These are phyloP conservation scores for Chaetomium sp. DNA, from an alignment of 2,329 filamentous ascomycete genomes.

Conservation along the genomic window DNA sequence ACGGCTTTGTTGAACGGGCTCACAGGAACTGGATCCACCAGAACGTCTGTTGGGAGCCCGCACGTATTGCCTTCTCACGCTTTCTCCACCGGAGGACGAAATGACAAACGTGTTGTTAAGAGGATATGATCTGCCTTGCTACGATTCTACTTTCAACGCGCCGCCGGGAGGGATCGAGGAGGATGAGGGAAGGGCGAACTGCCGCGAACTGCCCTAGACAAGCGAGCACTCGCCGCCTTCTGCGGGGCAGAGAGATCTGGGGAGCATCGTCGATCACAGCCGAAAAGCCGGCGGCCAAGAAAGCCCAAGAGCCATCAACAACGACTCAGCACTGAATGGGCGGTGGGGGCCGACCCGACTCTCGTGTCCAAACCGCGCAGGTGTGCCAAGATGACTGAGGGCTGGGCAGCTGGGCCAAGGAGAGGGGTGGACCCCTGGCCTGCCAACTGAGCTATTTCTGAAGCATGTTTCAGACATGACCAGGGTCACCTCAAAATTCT, in stretches of 20 bases:
- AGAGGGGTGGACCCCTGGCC: constrained; percentile 21
- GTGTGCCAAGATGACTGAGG: constrained; percentile 11
- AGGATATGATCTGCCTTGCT: neutral
- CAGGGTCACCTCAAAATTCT: constrained; percentile 23
- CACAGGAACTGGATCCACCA: neutral
- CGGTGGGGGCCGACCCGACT: neutral
- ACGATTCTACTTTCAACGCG: neutral
- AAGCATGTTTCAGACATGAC: constrained; percentile 38
- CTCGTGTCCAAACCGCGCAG: constrained; percentile 10
- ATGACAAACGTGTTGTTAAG: too few species aligned
- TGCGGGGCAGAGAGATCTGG: constrained; percentile 8
- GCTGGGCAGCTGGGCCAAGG: constrained; percentile 17
- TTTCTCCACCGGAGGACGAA: neutral
- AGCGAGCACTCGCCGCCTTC: constrained; percentile 5
- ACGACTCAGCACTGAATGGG: neutral
- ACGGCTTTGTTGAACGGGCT: neutral
- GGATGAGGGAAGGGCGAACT: constrained; percentile 9
- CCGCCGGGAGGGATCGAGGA: constrained; percentile 22
- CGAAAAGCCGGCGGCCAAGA: neutral
- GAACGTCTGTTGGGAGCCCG: neutral
- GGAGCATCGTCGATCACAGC: constrained; percentile 6
- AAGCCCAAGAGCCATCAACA: neutral
- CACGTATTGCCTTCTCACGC: neutral
- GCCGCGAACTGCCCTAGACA: constrained; percentile 7
- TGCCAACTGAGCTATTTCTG: constrained; percentile 36